Conservation (phyloP, 768 basidiomycete species). For the Lactifluus hygrophoroides region DNA sequence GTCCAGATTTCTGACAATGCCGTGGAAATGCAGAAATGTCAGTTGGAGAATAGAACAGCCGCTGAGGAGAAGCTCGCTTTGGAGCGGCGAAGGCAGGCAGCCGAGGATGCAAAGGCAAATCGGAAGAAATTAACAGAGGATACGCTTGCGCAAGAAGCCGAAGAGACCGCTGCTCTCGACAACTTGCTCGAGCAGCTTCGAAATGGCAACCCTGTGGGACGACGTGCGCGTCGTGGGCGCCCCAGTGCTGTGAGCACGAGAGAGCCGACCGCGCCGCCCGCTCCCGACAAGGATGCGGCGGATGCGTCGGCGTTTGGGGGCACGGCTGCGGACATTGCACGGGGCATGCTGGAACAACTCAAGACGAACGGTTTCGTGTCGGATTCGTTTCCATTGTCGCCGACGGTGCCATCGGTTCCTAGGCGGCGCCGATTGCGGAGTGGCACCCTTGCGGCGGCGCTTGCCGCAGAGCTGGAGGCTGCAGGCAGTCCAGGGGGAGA, state of each 20-base stretch:
- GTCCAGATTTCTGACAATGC: not conserved
- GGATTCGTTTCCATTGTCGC: slow-evolving; percentile 23
- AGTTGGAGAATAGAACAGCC: slow-evolving; percentile 62
- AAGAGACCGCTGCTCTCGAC: slow-evolving; percentile 55
- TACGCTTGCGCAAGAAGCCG: slow-evolving; percentile 35
- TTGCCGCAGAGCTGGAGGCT: slow-evolving; percentile 19
- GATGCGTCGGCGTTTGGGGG: slow-evolving; percentile 26
- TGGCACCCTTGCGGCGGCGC: slow-evolving; percentile 11
- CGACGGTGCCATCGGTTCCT: slow-evolving; percentile 17
- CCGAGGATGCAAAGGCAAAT: slow-evolving; percentile 52
- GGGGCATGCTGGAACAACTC: slow-evolving; percentile 66
- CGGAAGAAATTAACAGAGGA: slow-evolving; percentile 43
- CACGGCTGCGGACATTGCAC: slow-evolving; percentile 53
- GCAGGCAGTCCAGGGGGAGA: slow-evolving; percentile 8
- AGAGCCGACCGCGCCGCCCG: slow-evolving; percentile 29
- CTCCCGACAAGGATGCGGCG: slow-evolving; percentile 20
- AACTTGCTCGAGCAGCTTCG: slow-evolving; percentile 62
- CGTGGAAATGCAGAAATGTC: slow-evolving; percentile 64
- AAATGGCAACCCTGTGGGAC: slow-evolving; percentile 55
- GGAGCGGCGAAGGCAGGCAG: slow-evolving; percentile 61
- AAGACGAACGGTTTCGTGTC: slow-evolving; percentile 58
- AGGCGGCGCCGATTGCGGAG: slow-evolving; percentile 21
- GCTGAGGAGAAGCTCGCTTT: slow-evolving; percentile 61
- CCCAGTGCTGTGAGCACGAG: slow-evolving; percentile 31
- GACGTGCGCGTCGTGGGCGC: slow-evolving; percentile 45